Evolutionary conservation across 75 land plant species (phyloP), one percentile per base, ranked within the genome.

Genomic region (Adiantum capillusveneris): DNA sequence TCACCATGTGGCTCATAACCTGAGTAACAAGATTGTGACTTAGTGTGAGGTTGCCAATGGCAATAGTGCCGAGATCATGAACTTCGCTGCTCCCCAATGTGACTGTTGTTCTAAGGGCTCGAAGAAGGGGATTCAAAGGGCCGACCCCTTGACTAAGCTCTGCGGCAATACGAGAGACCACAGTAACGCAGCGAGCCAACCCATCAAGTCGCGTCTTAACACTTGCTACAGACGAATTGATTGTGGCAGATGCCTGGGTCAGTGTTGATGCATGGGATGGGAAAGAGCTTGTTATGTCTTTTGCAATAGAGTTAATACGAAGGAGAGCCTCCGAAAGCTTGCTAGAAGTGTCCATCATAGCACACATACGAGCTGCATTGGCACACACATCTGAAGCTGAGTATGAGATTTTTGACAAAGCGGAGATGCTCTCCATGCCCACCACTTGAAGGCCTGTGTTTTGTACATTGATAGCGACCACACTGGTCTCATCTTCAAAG

Each of bases 381-480:
- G 57, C 29, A 25, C 57, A 55, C 6, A 55, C 57, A 25, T 30
- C 31, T 1, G 29, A 3, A 24, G 57, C 29, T 19, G 25, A 55
- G 5, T 14, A 30, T 1, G 57, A 19, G 25, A 55, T 55, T 16
- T 30, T 30, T 1, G 57, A 28, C 3, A 55, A 17, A 19, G 31
- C 57, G 5, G 31, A 30, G 11, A 30, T 11, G 11, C 31, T 24
- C 25, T 55, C 25, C 2, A 24, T 14, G 31, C 31, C 57, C 31
- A 55, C 31, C 31, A 55, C 57, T 25, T 30, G 29, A 3, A 30
- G 29, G 25, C 31, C 57, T 14, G 31, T 20, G 57, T 55, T 25
- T 16, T 19, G n/a, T 14, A 55, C 57, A 25, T 27, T 3, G 25
- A 55, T 55, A 16, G 29, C 22, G 25, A 24, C 26, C 16, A n/a